phyloP scores from a whole-genome alignment of 805 yeast genomes.

The Pichia pseudocactophila region DNA sequence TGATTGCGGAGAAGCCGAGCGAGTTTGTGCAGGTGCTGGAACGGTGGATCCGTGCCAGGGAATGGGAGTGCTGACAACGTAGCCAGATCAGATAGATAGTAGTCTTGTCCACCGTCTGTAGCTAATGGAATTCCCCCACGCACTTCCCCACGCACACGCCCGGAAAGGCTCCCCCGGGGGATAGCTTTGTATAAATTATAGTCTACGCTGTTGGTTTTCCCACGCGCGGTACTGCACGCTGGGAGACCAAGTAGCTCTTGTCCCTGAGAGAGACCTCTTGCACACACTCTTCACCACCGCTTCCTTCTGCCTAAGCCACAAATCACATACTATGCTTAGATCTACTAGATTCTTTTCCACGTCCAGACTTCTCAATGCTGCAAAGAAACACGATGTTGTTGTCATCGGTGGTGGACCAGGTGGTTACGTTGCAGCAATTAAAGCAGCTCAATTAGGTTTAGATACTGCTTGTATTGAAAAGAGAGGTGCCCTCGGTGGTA shows the following conservation, averaged over 20 bases:
- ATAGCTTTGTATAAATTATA: too few relatives aligned
- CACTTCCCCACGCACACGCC: too few relatives aligned
- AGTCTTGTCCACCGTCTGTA: too few relatives aligned
- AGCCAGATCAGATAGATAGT: too few relatives aligned
- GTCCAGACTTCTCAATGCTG: conserved; percentile 22
- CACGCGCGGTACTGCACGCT: too few relatives aligned
- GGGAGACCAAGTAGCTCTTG: too few relatives aligned
- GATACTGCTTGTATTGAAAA: conserved; percentile 96
- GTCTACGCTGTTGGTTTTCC: too few relatives aligned
- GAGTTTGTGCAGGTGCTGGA: conserved; percentile 57
- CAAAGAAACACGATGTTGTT: conserved; percentile 73
- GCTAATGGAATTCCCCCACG: too few relatives aligned
- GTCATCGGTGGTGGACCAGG: conserved; percentile 99
- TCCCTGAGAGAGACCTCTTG: too few relatives aligned
- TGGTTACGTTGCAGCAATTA: conserved; percentile 98
- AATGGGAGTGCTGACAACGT: not conserved
- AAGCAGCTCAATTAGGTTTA: conserved; percentile 92
- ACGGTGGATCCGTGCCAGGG: conserved; percentile 3
- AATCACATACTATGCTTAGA: conserved; percentile 22
- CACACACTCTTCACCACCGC: too few relatives aligned
- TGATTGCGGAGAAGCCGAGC: conserved; percentile 75
- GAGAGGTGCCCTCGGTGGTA: conserved; percentile 95
- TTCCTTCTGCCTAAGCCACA: too few relatives aligned
- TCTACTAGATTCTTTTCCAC: conserved; percentile 26
- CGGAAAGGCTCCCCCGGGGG: too few relatives aligned